A percentile compares a stretch with the other conserved stretches of the same genome.
Conservation (phyloP, 345 rosid species). For the Aethionema arabicum region DNA sequence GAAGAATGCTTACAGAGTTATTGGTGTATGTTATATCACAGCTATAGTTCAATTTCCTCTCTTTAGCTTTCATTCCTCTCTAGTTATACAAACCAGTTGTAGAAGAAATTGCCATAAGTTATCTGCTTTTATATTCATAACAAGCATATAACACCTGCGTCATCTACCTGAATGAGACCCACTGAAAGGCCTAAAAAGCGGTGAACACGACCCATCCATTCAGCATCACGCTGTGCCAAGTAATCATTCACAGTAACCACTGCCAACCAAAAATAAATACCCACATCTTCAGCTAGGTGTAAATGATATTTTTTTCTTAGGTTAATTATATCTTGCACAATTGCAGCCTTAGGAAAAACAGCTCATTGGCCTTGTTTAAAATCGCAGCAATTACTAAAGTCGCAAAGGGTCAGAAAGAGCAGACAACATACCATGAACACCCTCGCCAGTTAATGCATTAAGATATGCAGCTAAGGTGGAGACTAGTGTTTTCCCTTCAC, state of each 20-base stretch:
- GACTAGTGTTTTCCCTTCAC: slow-evolving; percentile 94
- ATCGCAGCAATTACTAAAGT: background rate
- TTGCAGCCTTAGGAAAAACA: slow-evolving; percentile 10
- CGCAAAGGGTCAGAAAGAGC: slow-evolving; percentile 6
- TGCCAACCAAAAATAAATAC: slow-evolving; percentile 41
- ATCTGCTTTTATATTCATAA: slow-evolving; percentile 9
- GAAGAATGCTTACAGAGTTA: slow-evolving; percentile 61
- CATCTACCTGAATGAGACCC: slow-evolving; percentile 85
- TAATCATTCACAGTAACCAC: slow-evolving; percentile 98
- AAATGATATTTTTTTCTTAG: background rate
- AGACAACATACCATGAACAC: slow-evolving; percentile 83
- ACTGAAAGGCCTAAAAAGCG: slow-evolving; percentile 90
- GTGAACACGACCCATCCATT: slow-evolving; percentile 99
- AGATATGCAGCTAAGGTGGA: slow-evolving; percentile 97
- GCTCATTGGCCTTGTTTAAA: slow-evolving; percentile 17
- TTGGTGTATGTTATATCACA: slow-evolving; percentile 95
- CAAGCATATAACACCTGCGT: background rate
- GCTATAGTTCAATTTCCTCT: slow-evolving; percentile 75
- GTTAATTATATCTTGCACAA: background rate
- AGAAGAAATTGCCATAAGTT: slow-evolving; percentile 15
- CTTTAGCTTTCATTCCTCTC: slow-evolving; percentile 80
- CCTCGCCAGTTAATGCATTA: slow-evolving; percentile 87
- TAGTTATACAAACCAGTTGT: slow-evolving; percentile 38
- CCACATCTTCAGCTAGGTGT: slow-evolving; percentile 10
- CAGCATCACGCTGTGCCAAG: slow-evolving; percentile 97